Evolutionary conservation across 305 asterid species (phyloP).

Genomic region (Fraxinus xanthoxyloides): DNA sequence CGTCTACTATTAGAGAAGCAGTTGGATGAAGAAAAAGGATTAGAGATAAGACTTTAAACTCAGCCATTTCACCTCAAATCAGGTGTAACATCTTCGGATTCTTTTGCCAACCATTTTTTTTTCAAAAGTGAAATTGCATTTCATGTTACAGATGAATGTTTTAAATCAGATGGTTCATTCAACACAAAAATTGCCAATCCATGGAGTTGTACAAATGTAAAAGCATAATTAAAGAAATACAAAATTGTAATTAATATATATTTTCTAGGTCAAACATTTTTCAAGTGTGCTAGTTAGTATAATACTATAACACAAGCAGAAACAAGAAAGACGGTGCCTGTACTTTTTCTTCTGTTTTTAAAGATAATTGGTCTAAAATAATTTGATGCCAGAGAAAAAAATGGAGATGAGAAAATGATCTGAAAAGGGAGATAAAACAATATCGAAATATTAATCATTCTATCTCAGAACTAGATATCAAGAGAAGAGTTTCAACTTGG

Average conservation of each 20-base stretch:
- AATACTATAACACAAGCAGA: background rate
- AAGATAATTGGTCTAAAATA: background rate
- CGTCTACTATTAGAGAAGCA: background rate
- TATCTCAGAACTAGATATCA: background rate
- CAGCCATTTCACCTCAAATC: constrained; percentile 7
- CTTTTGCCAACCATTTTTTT: background rate
- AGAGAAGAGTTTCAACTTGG: background rate
- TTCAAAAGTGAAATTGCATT: background rate
- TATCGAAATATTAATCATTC: background rate
- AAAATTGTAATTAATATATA: background rate
- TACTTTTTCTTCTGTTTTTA: background rate
- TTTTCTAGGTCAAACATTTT: background rate
- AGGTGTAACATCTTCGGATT: background rate
- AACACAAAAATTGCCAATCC: background rate
- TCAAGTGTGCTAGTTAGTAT: background rate
- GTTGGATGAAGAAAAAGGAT: background rate
- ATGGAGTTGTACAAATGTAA: background rate
- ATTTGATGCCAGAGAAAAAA: background rate
- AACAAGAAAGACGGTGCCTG: background rate
- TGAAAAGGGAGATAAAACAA: background rate
- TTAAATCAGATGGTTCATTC: constrained; percentile 6
- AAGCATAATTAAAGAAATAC: background rate
- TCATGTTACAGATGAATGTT: background rate
- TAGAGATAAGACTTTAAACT: constrained; percentile 4
- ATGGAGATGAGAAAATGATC: background rate